Percentiles rank a stretch among this genome's conserved stretches.
phyloP scores from a whole-genome alignment of 768 basidiomycete genomes.

The Clavaria fumosa region DNA sequence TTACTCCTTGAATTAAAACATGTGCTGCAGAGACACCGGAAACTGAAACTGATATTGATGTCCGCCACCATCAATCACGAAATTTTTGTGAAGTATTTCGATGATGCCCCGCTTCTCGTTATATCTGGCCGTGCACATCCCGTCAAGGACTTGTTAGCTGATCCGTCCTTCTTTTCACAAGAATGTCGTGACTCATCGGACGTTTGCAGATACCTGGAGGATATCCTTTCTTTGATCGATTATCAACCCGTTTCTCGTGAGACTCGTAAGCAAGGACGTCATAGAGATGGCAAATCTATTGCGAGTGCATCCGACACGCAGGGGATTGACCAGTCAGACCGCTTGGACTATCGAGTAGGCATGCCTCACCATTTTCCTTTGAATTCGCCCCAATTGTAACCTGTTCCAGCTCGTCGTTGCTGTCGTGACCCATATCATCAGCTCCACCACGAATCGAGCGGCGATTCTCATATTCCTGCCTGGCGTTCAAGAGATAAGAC shows the following conservation, averaged over 20 bases:
- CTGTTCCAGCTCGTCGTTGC: constrained; percentile 42
- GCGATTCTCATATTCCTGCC: constrained; percentile 81
- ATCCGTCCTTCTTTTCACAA: constrained; percentile 22
- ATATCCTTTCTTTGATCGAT: constrained; percentile 41
- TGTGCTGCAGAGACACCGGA: constrained; percentile 44
- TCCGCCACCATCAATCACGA: constrained; percentile 91
- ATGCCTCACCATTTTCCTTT: constrained; percentile 27
- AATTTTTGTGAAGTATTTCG: constrained; percentile 71
- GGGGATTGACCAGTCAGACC: constrained; percentile 40
- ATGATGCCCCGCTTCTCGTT: constrained; percentile 59
- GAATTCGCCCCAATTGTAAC: constrained; percentile 4
- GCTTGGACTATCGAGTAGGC: constrained; percentile 65
- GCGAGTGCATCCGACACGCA: constrained; percentile 39
- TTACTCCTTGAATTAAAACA: constrained; percentile 73
- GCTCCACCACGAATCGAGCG: too few species aligned
- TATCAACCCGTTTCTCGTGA: constrained; percentile 74
- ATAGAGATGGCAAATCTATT: constrained; percentile 42
- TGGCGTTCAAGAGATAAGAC: constrained; percentile 79
- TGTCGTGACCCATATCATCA: constrained; percentile 49
- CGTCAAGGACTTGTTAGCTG: constrained; percentile 57
- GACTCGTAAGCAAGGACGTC: constrained; percentile 39
- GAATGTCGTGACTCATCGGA: too few species aligned
- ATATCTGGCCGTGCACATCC: constrained; percentile 79
- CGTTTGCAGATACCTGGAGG: constrained; percentile 59
- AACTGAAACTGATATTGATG: constrained; percentile 77